A percentile compares a stretch with the other conserved stretches of the same genome.
These are phyloP conservation scores for Juglanconis oblonga DNA, from an alignment of 2,329 filamentous ascomycete species.

Conservation along the genomic window DNA sequence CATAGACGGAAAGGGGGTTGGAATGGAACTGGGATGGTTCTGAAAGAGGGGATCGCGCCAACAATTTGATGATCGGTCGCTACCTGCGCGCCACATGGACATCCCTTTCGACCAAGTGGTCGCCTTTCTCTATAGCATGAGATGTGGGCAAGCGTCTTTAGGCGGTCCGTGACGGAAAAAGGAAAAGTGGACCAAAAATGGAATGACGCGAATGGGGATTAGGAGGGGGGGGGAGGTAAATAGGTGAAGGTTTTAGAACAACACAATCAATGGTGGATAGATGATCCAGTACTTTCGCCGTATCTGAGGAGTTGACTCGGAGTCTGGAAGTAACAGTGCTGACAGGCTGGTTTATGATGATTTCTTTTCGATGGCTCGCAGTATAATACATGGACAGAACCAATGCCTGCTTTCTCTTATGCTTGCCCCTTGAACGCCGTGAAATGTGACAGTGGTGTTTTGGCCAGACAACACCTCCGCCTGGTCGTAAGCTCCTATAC, in stretches of 20 bases:
- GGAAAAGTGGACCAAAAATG: too few species aligned
- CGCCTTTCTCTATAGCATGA: too few species aligned
- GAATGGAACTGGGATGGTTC: too few species aligned
- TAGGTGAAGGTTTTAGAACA: not conserved
- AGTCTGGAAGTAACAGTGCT: not conserved
- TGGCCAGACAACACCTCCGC: not conserved
- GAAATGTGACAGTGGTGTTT: slow-evolving; percentile 19
- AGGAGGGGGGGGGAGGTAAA: not conserved
- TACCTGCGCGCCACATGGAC: too few species aligned
- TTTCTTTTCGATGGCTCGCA: not conserved
- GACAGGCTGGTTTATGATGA: not conserved
- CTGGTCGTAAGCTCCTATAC: not conserved
- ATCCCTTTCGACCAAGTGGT: too few species aligned
- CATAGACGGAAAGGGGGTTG: too few species aligned
- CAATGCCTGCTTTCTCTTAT: slow-evolving; percentile 16
- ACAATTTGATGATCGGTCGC: too few species aligned
- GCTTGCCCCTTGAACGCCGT: slow-evolving; percentile 18
- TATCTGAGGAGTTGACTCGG: not conserved
- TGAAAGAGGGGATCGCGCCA: too few species aligned
- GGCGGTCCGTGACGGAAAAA: too few species aligned
- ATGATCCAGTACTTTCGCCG: not conserved
- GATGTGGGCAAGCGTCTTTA: too few species aligned
- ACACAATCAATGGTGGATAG: too few species aligned
- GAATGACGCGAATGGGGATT: not conserved
- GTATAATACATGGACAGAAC: slow-evolving; percentile 15